These are phyloP conservation scores for Kwoniella heveanensis DNA, from an alignment of 768 basidiomycete genomes.

Conservation along the genomic window DNA sequence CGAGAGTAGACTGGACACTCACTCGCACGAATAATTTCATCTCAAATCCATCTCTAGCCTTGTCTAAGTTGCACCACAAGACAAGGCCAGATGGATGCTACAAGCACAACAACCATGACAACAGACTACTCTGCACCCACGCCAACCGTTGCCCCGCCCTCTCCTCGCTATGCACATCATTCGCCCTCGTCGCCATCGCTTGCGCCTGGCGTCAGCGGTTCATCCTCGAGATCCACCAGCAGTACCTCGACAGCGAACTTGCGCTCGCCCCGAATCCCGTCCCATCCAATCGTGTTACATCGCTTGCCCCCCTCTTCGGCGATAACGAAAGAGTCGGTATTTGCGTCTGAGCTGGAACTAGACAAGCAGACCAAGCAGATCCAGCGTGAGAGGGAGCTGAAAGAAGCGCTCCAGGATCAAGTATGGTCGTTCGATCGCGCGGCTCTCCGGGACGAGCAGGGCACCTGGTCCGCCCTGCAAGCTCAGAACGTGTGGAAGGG, in stretches of 20 bases:
- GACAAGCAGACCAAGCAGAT: conserved; percentile 40
- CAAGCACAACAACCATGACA: neutral
- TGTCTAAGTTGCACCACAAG: no score
- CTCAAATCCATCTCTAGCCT: no score
- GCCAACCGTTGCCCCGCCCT: conserved; percentile 3
- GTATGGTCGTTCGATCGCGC: conserved; percentile 37
- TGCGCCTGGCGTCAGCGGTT: no score
- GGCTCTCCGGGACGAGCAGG: conserved; percentile 22
- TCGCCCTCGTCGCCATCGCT: neutral
- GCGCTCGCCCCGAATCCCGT: conserved; percentile 28
- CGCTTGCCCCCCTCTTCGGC: conserved; percentile 38
- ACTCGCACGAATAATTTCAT: no score
- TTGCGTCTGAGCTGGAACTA: conserved; percentile 45
- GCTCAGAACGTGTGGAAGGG: neutral
- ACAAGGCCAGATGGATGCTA: no score
- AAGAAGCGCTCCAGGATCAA: conserved; percentile 52
- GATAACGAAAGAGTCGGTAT: conserved; percentile 34
- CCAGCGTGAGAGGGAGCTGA: conserved; percentile 39
- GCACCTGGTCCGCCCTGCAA: conserved; percentile 14
- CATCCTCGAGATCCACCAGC: neutral
- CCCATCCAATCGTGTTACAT: conserved; percentile 43
- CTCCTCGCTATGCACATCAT: neutral
- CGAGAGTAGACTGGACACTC: no score
- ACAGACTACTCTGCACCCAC: conserved; percentile 7
- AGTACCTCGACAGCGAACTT: neutral